A percentile compares a stretch with the other conserved stretches of the same genome.
phyloP scores from a whole-genome alignment of 2,329 filamentous ascomycete genomes.

The Emergomyces africanus region DNA sequence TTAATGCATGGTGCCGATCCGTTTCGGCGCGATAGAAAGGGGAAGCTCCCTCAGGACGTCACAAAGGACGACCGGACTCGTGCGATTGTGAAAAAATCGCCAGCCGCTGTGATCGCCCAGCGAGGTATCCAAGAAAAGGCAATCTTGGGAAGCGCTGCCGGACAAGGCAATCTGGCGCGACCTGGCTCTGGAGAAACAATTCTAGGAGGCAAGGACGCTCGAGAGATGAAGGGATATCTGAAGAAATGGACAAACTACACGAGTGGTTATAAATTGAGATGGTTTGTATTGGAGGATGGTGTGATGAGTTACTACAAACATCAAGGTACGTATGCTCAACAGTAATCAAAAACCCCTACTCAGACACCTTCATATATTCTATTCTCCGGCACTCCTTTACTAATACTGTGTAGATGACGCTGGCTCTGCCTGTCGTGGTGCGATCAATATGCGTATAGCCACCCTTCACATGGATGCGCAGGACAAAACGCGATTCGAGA shows the following conservation, averaged over 20 bases:
- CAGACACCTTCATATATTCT: not conserved
- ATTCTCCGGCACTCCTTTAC: not conserved
- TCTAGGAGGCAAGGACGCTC: conserved; percentile 66
- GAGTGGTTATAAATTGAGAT: conserved; percentile 88
- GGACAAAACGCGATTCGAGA: conserved; percentile 96
- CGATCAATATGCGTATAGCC: conserved; percentile 98
- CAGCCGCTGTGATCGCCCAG: conserved; percentile 86
- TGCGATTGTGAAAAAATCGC: conserved; percentile 83
- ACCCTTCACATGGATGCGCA: conserved; percentile 90
- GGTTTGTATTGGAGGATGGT: conserved; percentile 96
- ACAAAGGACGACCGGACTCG: conserved; percentile 88
- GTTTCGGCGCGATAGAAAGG: conserved; percentile 86
- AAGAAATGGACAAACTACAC: conserved; percentile 99
- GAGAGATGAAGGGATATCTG: conserved; percentile 96
- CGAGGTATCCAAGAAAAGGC: conserved; percentile 95
- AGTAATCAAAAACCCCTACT: not conserved
- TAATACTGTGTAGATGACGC: conserved; percentile 56
- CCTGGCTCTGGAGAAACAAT: conserved; percentile 35
- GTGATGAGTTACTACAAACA: conserved; percentile 99
- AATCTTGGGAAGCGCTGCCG: conserved; percentile 63
- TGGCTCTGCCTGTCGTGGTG: conserved; percentile 87
- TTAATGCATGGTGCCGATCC: conserved; percentile 91
- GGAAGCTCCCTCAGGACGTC: conserved; percentile 89
- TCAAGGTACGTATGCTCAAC: conserved; percentile 48
- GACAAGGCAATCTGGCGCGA: conserved; percentile 42